Percentiles rank a stretch among this genome's conserved stretches.
phyloP scores from a whole-genome alignment of 2,329 filamentous ascomycete species.

The Penicillium digitatum region DNA sequence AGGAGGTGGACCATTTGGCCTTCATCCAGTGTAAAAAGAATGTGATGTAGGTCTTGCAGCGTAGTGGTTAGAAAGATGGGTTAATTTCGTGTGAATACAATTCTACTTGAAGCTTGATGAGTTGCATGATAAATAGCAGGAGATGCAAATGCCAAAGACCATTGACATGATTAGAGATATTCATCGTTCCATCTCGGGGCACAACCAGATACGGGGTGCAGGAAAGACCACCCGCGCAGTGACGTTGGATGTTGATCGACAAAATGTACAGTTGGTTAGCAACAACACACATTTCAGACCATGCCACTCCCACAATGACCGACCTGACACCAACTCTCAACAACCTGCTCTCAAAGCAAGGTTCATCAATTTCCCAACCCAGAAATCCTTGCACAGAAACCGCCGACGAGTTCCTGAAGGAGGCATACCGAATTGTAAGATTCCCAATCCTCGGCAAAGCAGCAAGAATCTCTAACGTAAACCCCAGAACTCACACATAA shows the following conservation, averaged over 20 bases:
- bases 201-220: background rate
- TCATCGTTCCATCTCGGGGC: background rate
- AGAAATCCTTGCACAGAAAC: constrained; percentile 27
- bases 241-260: constrained; percentile 15
- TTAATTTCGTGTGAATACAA: background rate
- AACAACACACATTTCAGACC: constrained; percentile 8
- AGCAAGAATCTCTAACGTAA: constrained; percentile 1
- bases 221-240: constrained; percentile 12
- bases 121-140: background rate
- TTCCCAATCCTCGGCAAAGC: background rate
- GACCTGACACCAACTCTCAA: constrained; percentile 41
- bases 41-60: background rate
- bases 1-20: background rate
- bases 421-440: constrained; percentile 82
- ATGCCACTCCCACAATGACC: constrained; percentile 32
- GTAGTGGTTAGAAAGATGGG: background rate
- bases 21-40: constrained; percentile 10
- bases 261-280: constrained; percentile 1
- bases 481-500: constrained; percentile 74
- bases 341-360: constrained; percentile 33
- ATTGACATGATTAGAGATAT: background rate
- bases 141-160: background rate
- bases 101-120: background rate
- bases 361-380: constrained; percentile 27
- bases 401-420: constrained; percentile 84